These are phyloP conservation scores for Juncus effusus DNA, from an alignment of 176 grass and related monocot species.

Conservation along the genomic window DNA sequence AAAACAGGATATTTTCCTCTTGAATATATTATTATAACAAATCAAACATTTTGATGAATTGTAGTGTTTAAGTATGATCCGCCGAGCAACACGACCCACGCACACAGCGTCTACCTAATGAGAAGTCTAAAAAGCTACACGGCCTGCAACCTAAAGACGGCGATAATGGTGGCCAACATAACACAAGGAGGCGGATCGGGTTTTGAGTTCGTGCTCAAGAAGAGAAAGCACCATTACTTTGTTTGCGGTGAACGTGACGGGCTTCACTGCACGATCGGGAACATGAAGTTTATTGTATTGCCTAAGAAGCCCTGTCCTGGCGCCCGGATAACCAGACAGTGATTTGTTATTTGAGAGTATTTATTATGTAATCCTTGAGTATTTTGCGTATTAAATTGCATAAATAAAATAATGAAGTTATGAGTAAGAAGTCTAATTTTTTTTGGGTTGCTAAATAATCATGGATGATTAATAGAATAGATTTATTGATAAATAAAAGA, in stretches of 20 bases:
- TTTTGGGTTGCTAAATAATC: no score
- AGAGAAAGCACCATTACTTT: constrained; percentile 85
- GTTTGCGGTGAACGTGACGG: constrained; percentile 72
- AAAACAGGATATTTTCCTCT: no score
- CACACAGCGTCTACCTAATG: constrained; percentile 85
- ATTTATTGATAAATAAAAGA: no score
- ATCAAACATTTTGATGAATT: not conserved
- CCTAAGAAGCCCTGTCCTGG: constrained; percentile 47
- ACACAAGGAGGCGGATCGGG: constrained; percentile 59
- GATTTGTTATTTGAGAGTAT: not conserved
- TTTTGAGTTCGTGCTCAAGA: constrained; percentile 65
- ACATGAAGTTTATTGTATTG: constrained; percentile 85
- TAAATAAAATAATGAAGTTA: not conserved
- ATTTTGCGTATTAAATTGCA: not conserved
- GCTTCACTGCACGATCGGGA: constrained; percentile 63
- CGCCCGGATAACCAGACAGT: not conserved
- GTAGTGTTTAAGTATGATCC: constrained; percentile 96
- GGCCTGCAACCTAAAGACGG: constrained; percentile 68
- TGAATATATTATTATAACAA: not conserved
- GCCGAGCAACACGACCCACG: constrained; percentile 59
- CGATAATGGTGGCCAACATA: constrained; percentile 60
- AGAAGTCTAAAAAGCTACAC: constrained; percentile 46
- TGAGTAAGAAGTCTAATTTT: no score
- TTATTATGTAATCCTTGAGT: not conserved
- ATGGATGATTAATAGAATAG: no score